phyloP scores from a whole-genome alignment of 2,329 filamentous ascomycete species.

The Colletotrichum sp. region DNA sequence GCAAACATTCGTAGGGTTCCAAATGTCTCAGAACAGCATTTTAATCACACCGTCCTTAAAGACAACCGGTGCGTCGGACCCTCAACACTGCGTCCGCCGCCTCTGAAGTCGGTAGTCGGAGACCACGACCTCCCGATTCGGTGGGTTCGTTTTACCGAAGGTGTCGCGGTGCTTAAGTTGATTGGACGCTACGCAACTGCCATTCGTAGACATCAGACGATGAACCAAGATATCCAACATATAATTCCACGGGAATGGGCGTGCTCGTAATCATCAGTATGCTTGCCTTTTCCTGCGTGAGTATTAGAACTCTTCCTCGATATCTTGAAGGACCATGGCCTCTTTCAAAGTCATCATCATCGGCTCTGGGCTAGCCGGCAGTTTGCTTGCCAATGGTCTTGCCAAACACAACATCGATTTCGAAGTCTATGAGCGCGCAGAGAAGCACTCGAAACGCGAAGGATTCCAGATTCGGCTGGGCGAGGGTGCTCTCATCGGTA shows the following conservation, averaged over 20 bases:
- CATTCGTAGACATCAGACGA: not conserved
- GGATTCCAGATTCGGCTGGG: not conserved
- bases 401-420: not conserved
- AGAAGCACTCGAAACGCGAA: not conserved
- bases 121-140: not conserved
- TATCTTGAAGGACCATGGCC: not conserved
- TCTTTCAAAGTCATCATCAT: not conserved
- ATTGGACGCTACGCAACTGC: not conserved
- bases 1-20: not conserved
- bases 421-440: not conserved
- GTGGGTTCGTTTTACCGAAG: not conserved
- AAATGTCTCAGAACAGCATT: not conserved
- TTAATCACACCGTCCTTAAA: fast-evolving
- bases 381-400: not conserved
- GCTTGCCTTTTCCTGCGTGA: not conserved
- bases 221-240: not conserved
- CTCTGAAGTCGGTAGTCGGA: not conserved
- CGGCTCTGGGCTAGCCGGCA: not conserved
- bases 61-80: not conserved
- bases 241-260: not conserved
- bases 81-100: not conserved
- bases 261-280: not conserved
- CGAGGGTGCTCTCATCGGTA: not conserved
- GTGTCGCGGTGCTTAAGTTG: not conserved
- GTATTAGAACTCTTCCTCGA: not conserved